Evolutionary conservation across 331 rosid genomes (phyloP).

Genomic region (Saraca asoca): DNA sequence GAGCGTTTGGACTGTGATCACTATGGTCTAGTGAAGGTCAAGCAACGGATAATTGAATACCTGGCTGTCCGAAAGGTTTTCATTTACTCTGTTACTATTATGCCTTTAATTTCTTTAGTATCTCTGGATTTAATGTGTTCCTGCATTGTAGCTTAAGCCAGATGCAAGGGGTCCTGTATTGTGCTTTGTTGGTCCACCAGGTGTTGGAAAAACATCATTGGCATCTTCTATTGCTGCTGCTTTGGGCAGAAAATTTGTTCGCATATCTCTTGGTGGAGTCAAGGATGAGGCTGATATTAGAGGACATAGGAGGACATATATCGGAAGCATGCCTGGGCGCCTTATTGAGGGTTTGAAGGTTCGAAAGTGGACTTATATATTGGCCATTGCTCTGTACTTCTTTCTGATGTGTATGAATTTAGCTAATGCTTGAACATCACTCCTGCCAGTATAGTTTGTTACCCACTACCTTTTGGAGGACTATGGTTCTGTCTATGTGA

Average conservation of each 20-base stretch:
- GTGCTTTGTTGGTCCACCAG: constrained; percentile 99
- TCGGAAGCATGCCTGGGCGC: constrained; percentile 99
- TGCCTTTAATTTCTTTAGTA: constrained; percentile 3
- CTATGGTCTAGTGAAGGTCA: constrained; percentile 88
- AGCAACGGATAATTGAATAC: constrained; percentile 92
- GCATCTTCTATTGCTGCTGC: constrained; percentile 97
- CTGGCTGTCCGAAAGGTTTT: constrained; percentile 95
- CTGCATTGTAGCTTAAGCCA: constrained; percentile 83
- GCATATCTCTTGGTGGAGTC: constrained; percentile 98
- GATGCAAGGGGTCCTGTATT: constrained; percentile 98
- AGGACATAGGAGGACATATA: constrained; percentile 98
- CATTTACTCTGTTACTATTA: constrained; percentile 17
- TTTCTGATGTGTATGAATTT: constrained; percentile 16
- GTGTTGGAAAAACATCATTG: constrained; percentile 97
- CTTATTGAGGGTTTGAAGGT: constrained; percentile 98
- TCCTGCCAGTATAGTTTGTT: no score
- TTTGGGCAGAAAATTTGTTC: constrained; percentile 82
- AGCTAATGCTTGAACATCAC: constrained; percentile 2
- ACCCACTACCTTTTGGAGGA: no score
- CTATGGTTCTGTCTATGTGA: no score
- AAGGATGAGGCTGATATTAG: constrained; percentile 99
- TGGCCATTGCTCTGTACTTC: constrained; percentile 13
- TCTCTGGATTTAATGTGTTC: constrained; percentile 27
- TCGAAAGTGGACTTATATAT: constrained; percentile 25
- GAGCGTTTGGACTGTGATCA: constrained; percentile 91